Base-by-base conservation (phyloP, 148 eudicot genomes). In the Amaranthus palmeri region DNA sequence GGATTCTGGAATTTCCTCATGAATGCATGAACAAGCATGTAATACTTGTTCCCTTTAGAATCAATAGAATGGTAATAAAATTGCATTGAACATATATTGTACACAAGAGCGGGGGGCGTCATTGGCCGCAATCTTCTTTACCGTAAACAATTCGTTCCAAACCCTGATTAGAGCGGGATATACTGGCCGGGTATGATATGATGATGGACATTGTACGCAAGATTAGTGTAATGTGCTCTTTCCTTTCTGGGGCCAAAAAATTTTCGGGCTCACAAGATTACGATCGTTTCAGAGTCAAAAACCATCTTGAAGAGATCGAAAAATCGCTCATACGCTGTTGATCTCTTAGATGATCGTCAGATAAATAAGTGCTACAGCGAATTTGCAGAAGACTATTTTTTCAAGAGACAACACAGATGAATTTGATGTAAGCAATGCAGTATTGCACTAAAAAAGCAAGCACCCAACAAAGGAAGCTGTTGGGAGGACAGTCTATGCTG, bases 221-320 rank as follows among this genome's bases (percentile, higher is more conserved):
- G 2, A 14, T 17, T 47, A 42, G 4, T 6, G 15, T 56, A 64
- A 41, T 36, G 51, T 15, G 51, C 2, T 25, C 36, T 11, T 52
- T 8, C 46, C 51, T 41, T n/a, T n/a, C n/a, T n/a, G n/a, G n/a
- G n/a, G n/a, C n/a, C n/a, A n/a, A n/a, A n/a, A n/a, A 46, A 82
- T 85, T 78, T 91, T 91, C 80, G 80, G 76, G 11, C 88, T 92
- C 45, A 93, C 90, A 71, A 93, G 95, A 74, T 86, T 89, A 56
- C 68, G 85, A 13, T 80, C 85, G 41, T 87, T 83, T 70, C 83
- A 74, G 17, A 85, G 15, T 83, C 45, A 85, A 65, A 13, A 86
- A 81, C 98, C 97, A 93, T 72, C 2, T 25, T 93, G 89, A 70
- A 93, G 90, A 45, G 97, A 89, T 36, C 69, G 86, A 65, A 93